Base-by-base conservation (phyloP, 495 filamentous ascomycete species). In the Neurospora discreta region DNA sequence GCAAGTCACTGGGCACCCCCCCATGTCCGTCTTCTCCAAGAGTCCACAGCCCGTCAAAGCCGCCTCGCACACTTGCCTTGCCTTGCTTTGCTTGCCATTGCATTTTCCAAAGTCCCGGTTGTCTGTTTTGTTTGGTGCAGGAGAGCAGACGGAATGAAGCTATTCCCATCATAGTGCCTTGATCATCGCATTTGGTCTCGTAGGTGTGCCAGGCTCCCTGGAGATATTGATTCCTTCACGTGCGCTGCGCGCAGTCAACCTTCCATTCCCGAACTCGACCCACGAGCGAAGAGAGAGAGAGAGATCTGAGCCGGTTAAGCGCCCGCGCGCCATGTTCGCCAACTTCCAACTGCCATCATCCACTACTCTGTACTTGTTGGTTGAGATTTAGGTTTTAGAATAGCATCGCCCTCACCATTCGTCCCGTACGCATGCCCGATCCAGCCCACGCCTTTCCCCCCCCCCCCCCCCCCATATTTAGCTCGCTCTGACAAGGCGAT, bases 171-270 rank as follows among this genome's bases (percentile, higher is more conserved):
- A 44, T 44, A 26, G 15, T 65, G 33, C 33, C 42, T 39, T 72
- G 30, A 43, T 46, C 42, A 26, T 72, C 33, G 7, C 10, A 42
- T 44, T 44, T 65, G 7, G 13, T 65, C 30, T 18, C 23, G 11
- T 3, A 65, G 52, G 52, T 65, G 52, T 65, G 52, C 52, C 16
- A 58, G 20, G 33, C 33, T 16, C 15, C 52, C 52, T 65, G 33
- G 52, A 36, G 52, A 26, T 26, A 65, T 36, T n/a, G n/a, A 20
- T 43, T 41, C 71, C 18, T 70, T 72, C 36, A 20, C 36, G 69
- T 39, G 67, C 71, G 71, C 71, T 72, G 71, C 52, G 71, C 71
- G 71, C 71, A 38, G 38, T 41, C 20, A 65, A 65, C 52, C 52
- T 65, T 65, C 52, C 52, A 65, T 18, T 65, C 33, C 26, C 52